Evolutionary conservation across 179 eudicot species (phyloP).

Genomic region (Patellifolia procumbens): DNA sequence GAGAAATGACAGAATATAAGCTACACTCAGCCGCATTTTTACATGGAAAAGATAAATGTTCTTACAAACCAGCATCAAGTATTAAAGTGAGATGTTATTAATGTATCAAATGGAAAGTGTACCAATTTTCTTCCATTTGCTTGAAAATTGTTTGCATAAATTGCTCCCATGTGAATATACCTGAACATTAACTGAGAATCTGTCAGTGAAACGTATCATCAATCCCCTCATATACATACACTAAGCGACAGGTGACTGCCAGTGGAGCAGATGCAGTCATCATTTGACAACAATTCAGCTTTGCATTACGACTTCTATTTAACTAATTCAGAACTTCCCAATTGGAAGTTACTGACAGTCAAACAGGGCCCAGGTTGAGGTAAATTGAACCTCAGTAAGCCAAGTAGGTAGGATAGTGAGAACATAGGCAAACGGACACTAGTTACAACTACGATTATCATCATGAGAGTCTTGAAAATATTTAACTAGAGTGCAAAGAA

Average conservation of each 20-base stretch:
- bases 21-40: background rate
- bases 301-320: background rate
- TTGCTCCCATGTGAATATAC: slow-evolving; percentile 76
- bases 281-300: background rate
- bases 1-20: background rate
- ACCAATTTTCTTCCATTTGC: slow-evolving; percentile 77
- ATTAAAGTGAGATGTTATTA: background rate
- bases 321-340: background rate
- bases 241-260: background rate
- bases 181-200: slow-evolving; percentile 40
- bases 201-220: slow-evolving; percentile 2
- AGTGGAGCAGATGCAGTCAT: background rate
- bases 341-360: background rate
- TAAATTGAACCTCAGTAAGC: background rate
- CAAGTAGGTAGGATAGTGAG: background rate
- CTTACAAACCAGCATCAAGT: slow-evolving; percentile 5
- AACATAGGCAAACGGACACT: background rate
- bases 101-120: slow-evolving; percentile 25
- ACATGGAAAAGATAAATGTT: background rate
- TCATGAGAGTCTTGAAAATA: background rate
- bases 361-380: background rate
- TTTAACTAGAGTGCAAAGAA: background rate
- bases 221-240: background rate
- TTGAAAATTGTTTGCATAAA: slow-evolving; percentile 54
- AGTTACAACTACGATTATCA: background rate